These are phyloP conservation scores for Escovopsis sp. DNA, from an alignment of 2,329 filamentous ascomycete genomes.

Conservation along the genomic window DNA sequence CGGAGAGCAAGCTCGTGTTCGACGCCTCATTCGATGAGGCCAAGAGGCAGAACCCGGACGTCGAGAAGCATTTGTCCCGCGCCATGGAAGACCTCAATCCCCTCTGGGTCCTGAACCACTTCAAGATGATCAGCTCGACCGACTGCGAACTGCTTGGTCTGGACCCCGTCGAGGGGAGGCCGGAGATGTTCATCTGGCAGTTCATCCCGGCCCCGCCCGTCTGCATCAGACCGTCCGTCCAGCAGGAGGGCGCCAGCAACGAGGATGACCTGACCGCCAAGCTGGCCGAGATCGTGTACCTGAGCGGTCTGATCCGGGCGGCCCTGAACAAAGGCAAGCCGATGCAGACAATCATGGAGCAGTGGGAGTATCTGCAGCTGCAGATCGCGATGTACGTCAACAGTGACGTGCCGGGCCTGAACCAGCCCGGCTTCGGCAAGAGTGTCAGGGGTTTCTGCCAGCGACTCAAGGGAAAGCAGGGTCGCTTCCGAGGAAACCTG, in stretches of 20 bases:
- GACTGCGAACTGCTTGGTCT: constrained; percentile 89
- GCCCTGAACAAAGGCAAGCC: constrained; percentile 72
- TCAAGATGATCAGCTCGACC: constrained; percentile 68
- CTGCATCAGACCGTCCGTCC: constrained; percentile 85
- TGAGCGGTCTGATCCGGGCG: constrained; percentile 74
- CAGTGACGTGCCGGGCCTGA: constrained; percentile 85
- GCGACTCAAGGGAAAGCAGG: constrained; percentile 91
- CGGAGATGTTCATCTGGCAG: constrained; percentile 97
- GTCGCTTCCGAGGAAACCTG: constrained; percentile 89
- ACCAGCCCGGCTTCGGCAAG: constrained; percentile 76
- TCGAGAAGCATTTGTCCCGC: constrained; percentile 84
- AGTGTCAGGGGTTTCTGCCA: constrained; percentile 89
- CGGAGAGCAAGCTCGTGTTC: constrained; percentile 68
- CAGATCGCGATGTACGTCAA: constrained; percentile 98
- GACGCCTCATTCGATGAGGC: constrained; percentile 75
- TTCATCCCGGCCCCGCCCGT: constrained; percentile 88
- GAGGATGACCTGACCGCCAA: constrained; percentile 96
- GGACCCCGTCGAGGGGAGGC: constrained; percentile 71
- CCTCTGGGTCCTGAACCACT: constrained; percentile 74
- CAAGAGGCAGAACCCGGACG: constrained; percentile 60
- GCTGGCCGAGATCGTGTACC: constrained; percentile 89
- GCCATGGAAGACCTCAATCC: constrained; percentile 92
- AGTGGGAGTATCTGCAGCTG: constrained; percentile 93
- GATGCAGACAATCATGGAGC: constrained; percentile 84
- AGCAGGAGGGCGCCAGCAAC: constrained; percentile 82